These are phyloP conservation scores for Fagopyrum tataricum DNA, from an alignment of 148 eudicot species.

Conservation along the genomic window DNA sequence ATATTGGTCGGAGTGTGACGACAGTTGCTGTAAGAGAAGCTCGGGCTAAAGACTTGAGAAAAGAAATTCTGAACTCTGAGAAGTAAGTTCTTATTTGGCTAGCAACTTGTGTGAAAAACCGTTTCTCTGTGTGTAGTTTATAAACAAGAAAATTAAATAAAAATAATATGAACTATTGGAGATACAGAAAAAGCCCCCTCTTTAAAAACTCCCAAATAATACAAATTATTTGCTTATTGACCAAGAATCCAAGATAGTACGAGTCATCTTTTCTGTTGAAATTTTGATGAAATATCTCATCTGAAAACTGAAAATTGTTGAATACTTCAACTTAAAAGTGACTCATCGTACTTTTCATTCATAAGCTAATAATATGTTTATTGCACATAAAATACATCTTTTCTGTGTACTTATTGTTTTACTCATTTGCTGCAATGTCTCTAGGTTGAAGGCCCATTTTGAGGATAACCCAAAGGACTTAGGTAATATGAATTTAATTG, in stretches of 20 bases:
- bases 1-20: slow-evolving; percentile 88
- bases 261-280: neutral
- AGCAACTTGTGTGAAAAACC: neutral
- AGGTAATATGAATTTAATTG: slow-evolving; percentile 35
- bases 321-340: too few relatives aligned
- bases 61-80: slow-evolving; percentile 86
- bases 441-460: slow-evolving; percentile 82
- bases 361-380: too few relatives aligned
- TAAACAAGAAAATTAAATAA: too few relatives aligned
- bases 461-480: slow-evolving; percentile 81
- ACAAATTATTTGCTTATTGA: neutral
- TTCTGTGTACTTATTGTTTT: neutral
- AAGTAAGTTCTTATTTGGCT: slow-evolving; percentile 38
- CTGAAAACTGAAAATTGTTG: too few relatives aligned
- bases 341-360: too few relatives aligned
- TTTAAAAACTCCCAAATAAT: too few relatives aligned
- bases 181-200: too few relatives aligned
- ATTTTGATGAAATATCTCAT: too few relatives aligned
- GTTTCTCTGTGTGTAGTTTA: neutral
- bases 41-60: slow-evolving; percentile 84
- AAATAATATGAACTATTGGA: too few relatives aligned
- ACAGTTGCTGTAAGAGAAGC: slow-evolving; percentile 79
- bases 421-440: slow-evolving; percentile 5
- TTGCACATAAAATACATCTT: neutral
- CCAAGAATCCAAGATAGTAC: neutral